A percentile compares a stretch with the other conserved stretches of the same genome.
These are phyloP conservation scores for Begonia peltatifolia DNA, from an alignment of 306 rosid genomes.

Conservation along the genomic window DNA sequence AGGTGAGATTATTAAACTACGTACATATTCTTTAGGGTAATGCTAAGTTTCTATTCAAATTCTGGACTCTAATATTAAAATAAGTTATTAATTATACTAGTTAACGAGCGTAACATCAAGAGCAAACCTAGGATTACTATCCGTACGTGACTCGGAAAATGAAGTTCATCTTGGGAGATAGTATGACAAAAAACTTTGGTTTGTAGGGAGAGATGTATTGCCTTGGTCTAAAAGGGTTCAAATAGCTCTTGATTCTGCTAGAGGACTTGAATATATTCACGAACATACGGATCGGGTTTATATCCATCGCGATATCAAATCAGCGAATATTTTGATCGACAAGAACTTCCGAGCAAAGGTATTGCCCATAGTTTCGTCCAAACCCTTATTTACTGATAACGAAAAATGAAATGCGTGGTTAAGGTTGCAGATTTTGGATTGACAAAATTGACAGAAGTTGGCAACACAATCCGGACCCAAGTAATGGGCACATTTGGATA, in stretches of 20 bases:
- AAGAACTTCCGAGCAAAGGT: constrained; percentile 79
- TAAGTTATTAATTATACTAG: no score
- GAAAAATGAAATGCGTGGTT: not conserved
- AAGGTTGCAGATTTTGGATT: constrained; percentile 98
- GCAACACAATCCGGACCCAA: constrained; percentile 63
- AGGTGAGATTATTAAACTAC: constrained; percentile 31
- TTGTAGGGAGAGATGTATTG: constrained; percentile 58
- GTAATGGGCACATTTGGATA: constrained; percentile 91
- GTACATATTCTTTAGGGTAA: no score
- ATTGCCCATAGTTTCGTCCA: not conserved
- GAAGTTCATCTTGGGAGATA: no score
- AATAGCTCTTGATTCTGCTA: constrained; percentile 90
- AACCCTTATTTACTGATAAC: no score
- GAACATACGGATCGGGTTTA: constrained; percentile 98
- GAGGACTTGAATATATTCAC: constrained; percentile 95
- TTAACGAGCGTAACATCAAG: no score
- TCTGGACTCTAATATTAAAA: no score
- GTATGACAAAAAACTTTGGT: not conserved
- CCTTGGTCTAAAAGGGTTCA: constrained; percentile 86
- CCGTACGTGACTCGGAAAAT: no score
- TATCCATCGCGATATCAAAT: constrained; percentile 90
- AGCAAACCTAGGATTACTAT: no score
- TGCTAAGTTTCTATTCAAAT: no score
- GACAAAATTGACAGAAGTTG: constrained; percentile 83
- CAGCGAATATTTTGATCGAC: constrained; percentile 91